These are phyloP conservation scores for Blastomyces silverae DNA, from an alignment of 2,329 filamentous ascomycete genomes.

Conservation along the genomic window DNA sequence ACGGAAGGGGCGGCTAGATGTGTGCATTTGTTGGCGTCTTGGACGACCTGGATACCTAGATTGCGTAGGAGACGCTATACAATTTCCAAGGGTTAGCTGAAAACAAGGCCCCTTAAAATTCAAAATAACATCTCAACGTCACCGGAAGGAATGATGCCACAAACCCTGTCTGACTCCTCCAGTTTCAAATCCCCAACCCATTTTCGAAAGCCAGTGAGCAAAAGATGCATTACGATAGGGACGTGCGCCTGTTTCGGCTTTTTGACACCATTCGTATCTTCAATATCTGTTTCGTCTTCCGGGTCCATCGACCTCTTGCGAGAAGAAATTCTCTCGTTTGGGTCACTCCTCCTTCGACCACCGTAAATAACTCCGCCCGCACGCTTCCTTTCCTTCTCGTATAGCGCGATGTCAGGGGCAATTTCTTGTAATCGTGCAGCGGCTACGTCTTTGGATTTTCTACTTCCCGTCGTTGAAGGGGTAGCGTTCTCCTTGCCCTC, in stretches of 20 bases:
- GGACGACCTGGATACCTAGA: constrained; percentile 72
- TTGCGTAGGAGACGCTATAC: constrained; percentile 68
- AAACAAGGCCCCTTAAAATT: background rate
- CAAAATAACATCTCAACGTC: background rate
- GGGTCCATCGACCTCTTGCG: constrained; percentile 42
- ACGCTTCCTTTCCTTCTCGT: constrained; percentile 89
- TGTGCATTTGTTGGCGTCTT: constrained; percentile 68
- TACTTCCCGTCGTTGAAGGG: constrained; percentile 65
- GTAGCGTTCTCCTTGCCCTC: constrained; percentile 77
- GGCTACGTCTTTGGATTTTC: constrained; percentile 83
- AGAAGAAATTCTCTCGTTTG: constrained; percentile 31
- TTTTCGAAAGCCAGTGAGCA: constrained; percentile 75
- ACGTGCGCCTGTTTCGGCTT: constrained; percentile 56
- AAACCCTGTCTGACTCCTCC: constrained; percentile 74
- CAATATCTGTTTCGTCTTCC: constrained; percentile 43
- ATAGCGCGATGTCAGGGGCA: constrained; percentile 78
- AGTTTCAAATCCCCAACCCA: constrained; percentile 67
- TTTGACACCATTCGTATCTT: constrained; percentile 52
- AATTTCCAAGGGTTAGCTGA: constrained; percentile 1
- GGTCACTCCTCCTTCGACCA: constrained; percentile 44
- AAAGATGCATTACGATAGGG: constrained; percentile 64
- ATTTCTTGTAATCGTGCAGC: constrained; percentile 67
- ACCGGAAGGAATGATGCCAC: constrained; percentile 27
- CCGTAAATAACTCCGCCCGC: constrained; percentile 59
- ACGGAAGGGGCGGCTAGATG: constrained; percentile 82